Base-by-base conservation (phyloP, 2,329 filamentous ascomycete species). In the Rachicladosporium sp. region DNA sequence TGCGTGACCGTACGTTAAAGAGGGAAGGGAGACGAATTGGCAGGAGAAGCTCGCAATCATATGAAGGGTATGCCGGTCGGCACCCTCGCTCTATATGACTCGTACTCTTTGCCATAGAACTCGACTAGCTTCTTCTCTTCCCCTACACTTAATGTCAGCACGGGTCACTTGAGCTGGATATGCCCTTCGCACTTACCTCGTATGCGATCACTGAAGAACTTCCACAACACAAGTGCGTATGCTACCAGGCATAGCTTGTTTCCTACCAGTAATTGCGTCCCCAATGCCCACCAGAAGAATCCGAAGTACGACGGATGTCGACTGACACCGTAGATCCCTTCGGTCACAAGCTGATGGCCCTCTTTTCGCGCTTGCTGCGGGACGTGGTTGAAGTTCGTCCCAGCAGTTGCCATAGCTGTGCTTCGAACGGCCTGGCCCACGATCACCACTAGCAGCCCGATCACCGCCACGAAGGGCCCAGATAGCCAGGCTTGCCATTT, bases 241-340 rank as follows among this genome's bases (percentile, higher is more conserved):
- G 64, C 82, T 5, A 79, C 49, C 42, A 93, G 76, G 58, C 86
- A 93, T 2, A 93, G 48, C 6, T 73, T 63, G 62, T 98, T 98
- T 11, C 89, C 89, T 47, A 95, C 69, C 40, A 93, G 76, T 33
- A 96, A 56, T 68, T 98, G 91, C 9, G 88, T 94, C 4, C 91
- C 91, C n/a, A 96, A 56, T 0, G 84, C 86, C 89, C 89, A 98
- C 78, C 87, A 96, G 63, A 94, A 98, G 67, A 95, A 98, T 3
- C 89, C 91, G 66, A 96, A 95, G 63, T 98, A 98, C 43, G 82
- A 82, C 9, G 91, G 91, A 61, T 98, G 91, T 15, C 91, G 70
- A 38, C 93, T 66, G 33, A 73, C 60, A 6, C 67, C 66, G 60
- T 96, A 98, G 29, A 96, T 66, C 1, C 91, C 91, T 21, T 68